phyloP scores from a whole-genome alignment of 1,139 yeast species.

The Hansenula lynferdii region DNA sequence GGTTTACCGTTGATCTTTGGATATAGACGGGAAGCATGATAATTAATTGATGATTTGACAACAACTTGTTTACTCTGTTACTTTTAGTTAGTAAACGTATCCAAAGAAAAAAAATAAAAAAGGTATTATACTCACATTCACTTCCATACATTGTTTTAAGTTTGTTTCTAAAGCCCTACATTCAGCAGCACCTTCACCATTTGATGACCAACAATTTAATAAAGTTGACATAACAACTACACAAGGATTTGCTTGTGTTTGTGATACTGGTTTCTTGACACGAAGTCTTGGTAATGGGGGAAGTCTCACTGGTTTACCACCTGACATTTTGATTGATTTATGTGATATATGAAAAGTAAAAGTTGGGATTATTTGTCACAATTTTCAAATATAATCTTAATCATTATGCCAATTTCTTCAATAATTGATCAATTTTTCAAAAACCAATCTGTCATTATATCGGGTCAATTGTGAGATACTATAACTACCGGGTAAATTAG shows the following conservation, averaged over 20 bases:
- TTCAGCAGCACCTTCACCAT: conserved; percentile 72
- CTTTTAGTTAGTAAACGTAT: conserved; percentile 3
- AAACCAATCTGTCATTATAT: too few relatives aligned
- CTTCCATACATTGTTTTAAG: conserved; percentile 49
- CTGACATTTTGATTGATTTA: conserved; percentile 5
- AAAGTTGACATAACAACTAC: conserved; percentile 78
- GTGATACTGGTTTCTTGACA: conserved; percentile 60
- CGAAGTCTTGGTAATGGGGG: conserved; percentile 77
- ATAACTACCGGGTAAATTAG: too few relatives aligned
- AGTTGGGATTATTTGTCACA: too few relatives aligned
- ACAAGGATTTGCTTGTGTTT: conserved; percentile 64
- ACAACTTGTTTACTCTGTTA: conserved; percentile 34
- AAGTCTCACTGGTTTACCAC: conserved; percentile 37
- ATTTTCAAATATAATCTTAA: background rate
- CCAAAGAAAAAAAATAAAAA: background rate
- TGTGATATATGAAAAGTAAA: too few relatives aligned
- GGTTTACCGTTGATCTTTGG: conserved; percentile 74
- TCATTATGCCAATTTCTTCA: background rate
- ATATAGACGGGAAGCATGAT: conserved; percentile 78
- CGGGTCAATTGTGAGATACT: too few relatives aligned
- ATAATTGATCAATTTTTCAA: too few relatives aligned
- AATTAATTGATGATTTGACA: conserved; percentile 58
- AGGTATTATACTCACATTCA: conserved; percentile 13
- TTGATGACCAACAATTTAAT: conserved; percentile 94
- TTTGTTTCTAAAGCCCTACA: conserved; percentile 62